Conservation (phyloP, 495 filamentous ascomycete genomes). For the Annulohypoxylon maeteangense region DNA sequence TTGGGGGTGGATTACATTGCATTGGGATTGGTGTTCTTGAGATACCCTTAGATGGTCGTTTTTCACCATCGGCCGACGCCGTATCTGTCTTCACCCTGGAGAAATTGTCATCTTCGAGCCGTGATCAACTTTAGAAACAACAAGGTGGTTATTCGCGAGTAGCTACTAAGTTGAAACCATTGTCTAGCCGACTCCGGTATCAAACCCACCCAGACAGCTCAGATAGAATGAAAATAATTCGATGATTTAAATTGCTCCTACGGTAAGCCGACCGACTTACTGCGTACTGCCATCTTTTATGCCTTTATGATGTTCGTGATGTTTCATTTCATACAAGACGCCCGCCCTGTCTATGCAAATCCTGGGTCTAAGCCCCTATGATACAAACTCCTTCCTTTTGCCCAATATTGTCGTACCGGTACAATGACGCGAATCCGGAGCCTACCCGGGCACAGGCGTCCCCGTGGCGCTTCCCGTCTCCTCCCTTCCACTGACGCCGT, state of each 20-base stretch:
- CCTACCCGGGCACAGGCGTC: conserved; percentile 46
- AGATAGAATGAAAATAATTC: conserved; percentile 30
- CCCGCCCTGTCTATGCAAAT: conserved; percentile 20
- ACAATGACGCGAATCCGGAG: not conserved
- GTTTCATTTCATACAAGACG: conserved; percentile 12
- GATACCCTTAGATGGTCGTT: conserved; percentile 16
- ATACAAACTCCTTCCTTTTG: conserved; percentile 4
- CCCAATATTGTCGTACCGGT: not conserved
- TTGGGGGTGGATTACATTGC: conserved; percentile 11
- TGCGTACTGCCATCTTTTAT: not conserved
- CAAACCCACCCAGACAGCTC: conserved; percentile 8
- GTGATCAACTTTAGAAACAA: not conserved
- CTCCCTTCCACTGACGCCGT: conserved; percentile 46
- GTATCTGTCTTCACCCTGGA: not conserved
- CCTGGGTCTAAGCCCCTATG: conserved; percentile 1
- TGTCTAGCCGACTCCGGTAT: not conserved
- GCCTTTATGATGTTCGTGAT: conserved; percentile 24
- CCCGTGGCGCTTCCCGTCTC: conserved; percentile 56
- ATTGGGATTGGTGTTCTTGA: conserved; percentile 13
- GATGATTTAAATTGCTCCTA: conserved; percentile 23
- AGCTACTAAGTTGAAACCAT: not conserved
- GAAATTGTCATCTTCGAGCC: not conserved
- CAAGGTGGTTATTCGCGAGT: conserved; percentile 1
- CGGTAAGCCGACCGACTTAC: not conserved
- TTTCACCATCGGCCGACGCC: not conserved